Conservation (phyloP, 495 filamentous ascomycete species). For the Apodospora peruviana region DNA sequence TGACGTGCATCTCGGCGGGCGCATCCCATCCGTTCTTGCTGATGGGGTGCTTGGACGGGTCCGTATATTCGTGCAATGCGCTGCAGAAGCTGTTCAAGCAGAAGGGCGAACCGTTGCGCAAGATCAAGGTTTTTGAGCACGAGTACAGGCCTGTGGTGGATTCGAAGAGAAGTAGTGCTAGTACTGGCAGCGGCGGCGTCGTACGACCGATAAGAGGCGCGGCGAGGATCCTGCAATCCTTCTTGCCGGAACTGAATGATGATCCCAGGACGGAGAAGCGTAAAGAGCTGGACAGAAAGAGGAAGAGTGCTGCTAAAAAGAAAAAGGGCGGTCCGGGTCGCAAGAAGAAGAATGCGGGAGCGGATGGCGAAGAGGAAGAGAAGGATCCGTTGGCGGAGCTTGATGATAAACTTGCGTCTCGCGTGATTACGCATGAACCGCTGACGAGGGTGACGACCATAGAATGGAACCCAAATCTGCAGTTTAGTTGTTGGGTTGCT, state of each 20-base stretch:
- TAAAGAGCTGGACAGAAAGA: constrained; percentile 56
- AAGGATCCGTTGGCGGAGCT: constrained; percentile 21
- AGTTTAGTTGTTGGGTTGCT: constrained; percentile 48
- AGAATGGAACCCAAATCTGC: constrained; percentile 42
- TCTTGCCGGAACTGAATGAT: constrained; percentile 49
- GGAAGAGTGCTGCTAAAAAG: constrained; percentile 46
- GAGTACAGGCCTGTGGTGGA: constrained; percentile 28
- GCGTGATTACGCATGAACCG: constrained; percentile 37
- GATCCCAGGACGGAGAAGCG: constrained; percentile 61
- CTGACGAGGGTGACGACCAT: constrained; percentile 39
- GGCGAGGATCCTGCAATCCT: constrained; percentile 38
- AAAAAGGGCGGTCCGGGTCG: constrained; percentile 52
- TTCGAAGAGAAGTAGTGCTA: neutral
- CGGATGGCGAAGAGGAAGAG: constrained; percentile 15
- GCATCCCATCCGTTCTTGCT: constrained; percentile 39
- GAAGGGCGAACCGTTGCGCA: constrained; percentile 34
- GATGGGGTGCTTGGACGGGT: constrained; percentile 38
- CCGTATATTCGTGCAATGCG: constrained; percentile 39
- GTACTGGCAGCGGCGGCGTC: neutral
- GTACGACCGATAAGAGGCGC: constrained; percentile 25
- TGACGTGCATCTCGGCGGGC: constrained; percentile 39
- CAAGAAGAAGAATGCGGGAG: constrained; percentile 35
- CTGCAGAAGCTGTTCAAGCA: constrained; percentile 41
- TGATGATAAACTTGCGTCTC: constrained; percentile 25
- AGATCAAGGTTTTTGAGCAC: constrained; percentile 42